Conservation (phyloP, 345 rosid genomes). For the Arabis hirsuta region DNA sequence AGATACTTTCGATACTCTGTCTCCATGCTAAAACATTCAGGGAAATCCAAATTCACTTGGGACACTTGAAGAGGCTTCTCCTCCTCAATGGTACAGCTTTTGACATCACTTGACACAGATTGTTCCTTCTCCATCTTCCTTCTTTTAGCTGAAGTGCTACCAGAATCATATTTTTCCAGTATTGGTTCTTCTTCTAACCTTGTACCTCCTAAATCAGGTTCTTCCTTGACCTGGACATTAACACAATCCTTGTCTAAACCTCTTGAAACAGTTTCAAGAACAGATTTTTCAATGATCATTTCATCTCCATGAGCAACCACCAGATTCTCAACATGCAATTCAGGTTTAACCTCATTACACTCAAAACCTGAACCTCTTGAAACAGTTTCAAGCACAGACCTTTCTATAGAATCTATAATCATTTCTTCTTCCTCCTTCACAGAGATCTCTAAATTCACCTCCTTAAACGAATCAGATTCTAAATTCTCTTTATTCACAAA, state of each 20-base stretch:
- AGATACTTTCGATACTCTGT: background rate
- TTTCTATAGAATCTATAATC: conserved; percentile 8
- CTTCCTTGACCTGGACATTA: conserved; percentile 23
- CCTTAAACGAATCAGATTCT: conserved; percentile 16
- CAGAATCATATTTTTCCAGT: no score
- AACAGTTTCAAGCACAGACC: conserved; percentile 9
- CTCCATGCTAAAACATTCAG: conserved; percentile 21
- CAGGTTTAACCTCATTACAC: conserved; percentile 16
- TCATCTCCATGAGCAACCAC: conserved; percentile 12
- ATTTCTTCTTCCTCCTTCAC: conserved; percentile 38
- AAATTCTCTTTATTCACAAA: conserved; percentile 15
- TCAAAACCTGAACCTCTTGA: background rate
- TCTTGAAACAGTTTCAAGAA: conserved; percentile 13
- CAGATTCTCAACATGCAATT: background rate
- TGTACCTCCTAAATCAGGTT: conserved; percentile 2
- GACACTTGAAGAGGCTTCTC: conserved; percentile 20
- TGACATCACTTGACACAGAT: background rate
- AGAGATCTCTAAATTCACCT: background rate
- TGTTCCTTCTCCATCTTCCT: background rate
- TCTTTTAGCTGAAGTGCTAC: background rate
- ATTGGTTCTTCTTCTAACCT: conserved; percentile 1
- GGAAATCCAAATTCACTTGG: conserved; percentile 6
- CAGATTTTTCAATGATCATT: background rate
- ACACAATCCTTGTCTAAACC: background rate
- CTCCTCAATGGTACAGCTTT: background rate